These are phyloP conservation scores for Cutaneotrichosporon spelunceum DNA, from an alignment of 1,284 basidiomycete species.

Conservation along the genomic window DNA sequence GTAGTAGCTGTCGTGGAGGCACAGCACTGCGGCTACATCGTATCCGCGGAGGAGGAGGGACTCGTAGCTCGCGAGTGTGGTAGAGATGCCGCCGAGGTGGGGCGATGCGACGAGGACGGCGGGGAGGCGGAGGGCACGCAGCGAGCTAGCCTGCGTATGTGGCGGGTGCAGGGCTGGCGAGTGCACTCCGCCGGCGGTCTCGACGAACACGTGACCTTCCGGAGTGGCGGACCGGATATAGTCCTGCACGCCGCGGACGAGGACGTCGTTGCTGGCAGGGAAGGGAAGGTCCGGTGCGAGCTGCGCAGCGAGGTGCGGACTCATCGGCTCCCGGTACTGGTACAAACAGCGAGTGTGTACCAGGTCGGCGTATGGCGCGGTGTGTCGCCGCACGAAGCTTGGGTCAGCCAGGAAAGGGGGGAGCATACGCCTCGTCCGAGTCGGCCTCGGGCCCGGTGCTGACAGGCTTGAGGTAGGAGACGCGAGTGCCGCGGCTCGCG, in stretches of 20 bases:
- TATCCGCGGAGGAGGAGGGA: constrained; percentile 86
- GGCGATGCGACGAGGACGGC: constrained; percentile 83
- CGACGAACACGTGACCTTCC: constrained; percentile 70
- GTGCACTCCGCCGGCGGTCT: constrained; percentile 95
- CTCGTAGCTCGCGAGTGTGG: constrained; percentile 90
- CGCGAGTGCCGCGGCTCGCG: constrained; percentile 53
- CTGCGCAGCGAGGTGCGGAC: constrained; percentile 82
- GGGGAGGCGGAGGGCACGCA: constrained; percentile 79
- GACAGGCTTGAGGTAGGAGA: constrained; percentile 85
- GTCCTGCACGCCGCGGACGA: constrained; percentile 65
- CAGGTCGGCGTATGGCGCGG: constrained; percentile 50
- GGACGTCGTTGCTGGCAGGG: constrained; percentile 58
- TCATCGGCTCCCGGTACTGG: constrained; percentile 82
- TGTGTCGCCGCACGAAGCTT: constrained; percentile 69
- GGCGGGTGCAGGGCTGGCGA: constrained; percentile 79
- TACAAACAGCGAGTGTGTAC: constrained; percentile 73
- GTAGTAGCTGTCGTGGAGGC: constrained; percentile 84
- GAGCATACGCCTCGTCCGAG: constrained; percentile 72
- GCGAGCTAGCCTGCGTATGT: constrained; percentile 78
- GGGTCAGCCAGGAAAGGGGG: constrained; percentile 9
- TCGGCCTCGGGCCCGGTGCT: constrained; percentile 77
- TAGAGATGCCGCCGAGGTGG: constrained; percentile 88
- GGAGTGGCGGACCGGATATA: constrained; percentile 46
- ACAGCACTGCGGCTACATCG: constrained; percentile 77
- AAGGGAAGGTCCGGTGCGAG: constrained; percentile 57